Evolutionary conservation across 768 basidiomycete genomes (phyloP).

Genomic region (Termitomyces heimii): DNA sequence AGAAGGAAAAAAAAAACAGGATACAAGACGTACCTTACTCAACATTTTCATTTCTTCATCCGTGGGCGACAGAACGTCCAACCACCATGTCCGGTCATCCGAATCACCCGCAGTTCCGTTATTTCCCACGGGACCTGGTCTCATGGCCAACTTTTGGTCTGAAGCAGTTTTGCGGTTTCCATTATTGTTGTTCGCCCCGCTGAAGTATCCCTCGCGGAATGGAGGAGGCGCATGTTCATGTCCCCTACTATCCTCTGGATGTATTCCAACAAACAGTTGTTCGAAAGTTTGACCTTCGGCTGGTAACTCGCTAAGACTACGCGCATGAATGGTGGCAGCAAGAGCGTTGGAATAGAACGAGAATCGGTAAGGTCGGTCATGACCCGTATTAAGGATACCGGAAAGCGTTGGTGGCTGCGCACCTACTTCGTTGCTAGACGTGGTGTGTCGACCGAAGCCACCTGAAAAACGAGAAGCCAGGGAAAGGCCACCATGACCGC

Average conservation of each 20-base stretch:
- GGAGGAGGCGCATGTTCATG: conserved; percentile 5
- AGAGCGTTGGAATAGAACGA: conserved; percentile 96
- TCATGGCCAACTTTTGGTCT: conserved; percentile 12
- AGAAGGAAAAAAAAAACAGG: background rate
- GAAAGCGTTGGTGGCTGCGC: background rate
- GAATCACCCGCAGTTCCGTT: conserved; percentile 27
- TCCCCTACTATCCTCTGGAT: conserved; percentile 11
- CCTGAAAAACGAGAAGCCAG: conserved; percentile 5
- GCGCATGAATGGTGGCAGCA: conserved; percentile 90
- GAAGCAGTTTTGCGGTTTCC: background rate
- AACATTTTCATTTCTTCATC: conserved; percentile 99
- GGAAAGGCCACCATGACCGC: background rate
- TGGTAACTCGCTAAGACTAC: conserved; percentile 88
- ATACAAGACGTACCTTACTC: conserved; percentile 58
- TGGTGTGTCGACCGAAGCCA: conserved; percentile 22
- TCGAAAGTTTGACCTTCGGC: conserved; percentile 92
- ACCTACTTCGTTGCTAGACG: background rate
- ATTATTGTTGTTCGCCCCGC: background rate
- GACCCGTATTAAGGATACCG: conserved; percentile 44
- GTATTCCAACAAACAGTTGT: conserved; percentile 70
- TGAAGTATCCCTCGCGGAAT: conserved; percentile 4
- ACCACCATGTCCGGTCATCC: conserved; percentile 92
- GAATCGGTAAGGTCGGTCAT: conserved; percentile 93
- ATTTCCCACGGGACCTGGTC: conserved; percentile 4
- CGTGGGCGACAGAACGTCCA: conserved; percentile 89